phyloP scores from a whole-genome alignment of 345 rosid species.

The Triadica sebifera region DNA sequence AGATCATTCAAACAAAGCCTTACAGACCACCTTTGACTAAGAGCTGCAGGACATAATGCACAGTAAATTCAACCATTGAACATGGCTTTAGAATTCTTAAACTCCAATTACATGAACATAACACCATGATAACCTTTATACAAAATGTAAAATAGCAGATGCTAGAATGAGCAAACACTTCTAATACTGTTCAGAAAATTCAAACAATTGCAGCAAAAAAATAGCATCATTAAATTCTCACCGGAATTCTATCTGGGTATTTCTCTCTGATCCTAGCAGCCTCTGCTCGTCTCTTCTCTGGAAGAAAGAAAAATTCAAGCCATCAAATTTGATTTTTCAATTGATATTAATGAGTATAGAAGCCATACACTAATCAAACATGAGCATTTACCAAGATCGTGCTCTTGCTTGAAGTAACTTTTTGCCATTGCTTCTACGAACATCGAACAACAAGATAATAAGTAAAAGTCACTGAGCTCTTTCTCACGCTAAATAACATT shows the following conservation, averaged over 20 bases:
- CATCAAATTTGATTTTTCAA: neutral
- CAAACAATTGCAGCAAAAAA: neutral
- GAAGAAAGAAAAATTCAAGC: slow-evolving; percentile 14
- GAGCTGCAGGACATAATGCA: neutral
- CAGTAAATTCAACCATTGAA: neutral
- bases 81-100: no score
- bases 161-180: neutral
- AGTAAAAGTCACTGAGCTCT: neutral
- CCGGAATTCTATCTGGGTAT: slow-evolving; percentile 93
- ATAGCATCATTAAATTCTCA: slow-evolving; percentile 34
- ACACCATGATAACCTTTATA: neutral
- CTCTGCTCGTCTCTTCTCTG: slow-evolving; percentile 92
- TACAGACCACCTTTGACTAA: neutral
- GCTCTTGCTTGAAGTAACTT: slow-evolving; percentile 93
- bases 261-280: slow-evolving; percentile 96
- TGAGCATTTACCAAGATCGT: slow-evolving; percentile 61
- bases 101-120: neutral
- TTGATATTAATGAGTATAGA: neutral
- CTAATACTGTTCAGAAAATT: neutral
- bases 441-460: neutral
- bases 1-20: slow-evolving; percentile 1
- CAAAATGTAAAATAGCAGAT: neutral
- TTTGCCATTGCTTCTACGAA: slow-evolving; percentile 59
- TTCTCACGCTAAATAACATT: neutral
- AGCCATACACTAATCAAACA: neutral